Base-by-base conservation (phyloP, 2,329 filamentous ascomycete genomes). In the Neophaeococcomyces aloes region DNA sequence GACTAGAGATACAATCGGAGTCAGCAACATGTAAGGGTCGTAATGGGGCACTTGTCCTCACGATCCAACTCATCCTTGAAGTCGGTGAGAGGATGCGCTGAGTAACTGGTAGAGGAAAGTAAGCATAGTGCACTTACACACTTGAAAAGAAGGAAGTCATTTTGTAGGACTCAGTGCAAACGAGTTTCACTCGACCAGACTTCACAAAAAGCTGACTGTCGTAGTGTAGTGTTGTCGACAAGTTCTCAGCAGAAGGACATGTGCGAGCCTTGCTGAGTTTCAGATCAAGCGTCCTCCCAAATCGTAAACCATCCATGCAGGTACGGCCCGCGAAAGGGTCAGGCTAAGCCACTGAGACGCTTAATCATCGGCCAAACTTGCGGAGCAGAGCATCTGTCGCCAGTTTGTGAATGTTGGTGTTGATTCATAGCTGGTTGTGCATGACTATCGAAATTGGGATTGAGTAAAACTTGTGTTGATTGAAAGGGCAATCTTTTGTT, bases 121-220 rank as follows among this genome's bases (percentile, higher is more conserved):
- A 45, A 46, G 35, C 17, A 66, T 65, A 59, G 7, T 11, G 8
- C 15, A 53, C 53, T 46, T 67, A 70, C 68, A 70, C 67, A 52
- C 65, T 69, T 56, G 69, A 67, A 42, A 70, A 68, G 54, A 70
- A 70, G 38, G 63, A 67, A 39, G 66, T 63, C 68, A 70, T 70
- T 42, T 62, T 18, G 30, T 31, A 13, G 18, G 15, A 15, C n/a
- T 32, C 7, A 7, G 17, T 21, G 25, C 27, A 14, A 23, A 42
- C 14, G 29, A 13, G 18, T 34, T 30, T 18, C 30, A 35, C 19
- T 38, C 17, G 27, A 13, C 11, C 13, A 4, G 3, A 14, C 25
- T 23, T 35, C 19, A 25, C 31, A 17, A 17, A 15, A 7, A 33
- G 7, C n/a, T 32, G 29, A 33, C 4, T 25, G 29, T 33, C 30